Percentiles rank a stretch among this genome's conserved stretches.
phyloP scores from a whole-genome alignment of 2,329 filamentous ascomycete species.

The Myriosclerotinia curreyana region DNA sequence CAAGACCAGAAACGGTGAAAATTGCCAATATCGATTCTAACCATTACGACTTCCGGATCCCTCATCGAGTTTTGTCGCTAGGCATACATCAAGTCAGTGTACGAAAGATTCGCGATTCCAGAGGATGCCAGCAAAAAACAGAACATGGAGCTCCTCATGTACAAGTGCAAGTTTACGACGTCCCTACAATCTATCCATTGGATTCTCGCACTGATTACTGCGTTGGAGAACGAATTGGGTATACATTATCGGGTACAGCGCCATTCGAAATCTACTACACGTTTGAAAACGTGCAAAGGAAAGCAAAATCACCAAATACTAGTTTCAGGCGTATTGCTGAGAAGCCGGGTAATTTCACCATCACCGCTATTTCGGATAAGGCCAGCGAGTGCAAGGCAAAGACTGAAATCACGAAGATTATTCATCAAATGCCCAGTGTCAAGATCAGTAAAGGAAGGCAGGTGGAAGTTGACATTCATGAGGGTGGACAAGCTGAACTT shows the following conservation, averaged over 20 bases:
- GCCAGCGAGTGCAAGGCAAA: conserved; percentile 83
- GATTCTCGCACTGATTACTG: conserved; percentile 87
- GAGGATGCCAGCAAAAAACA: conserved; percentile 79
- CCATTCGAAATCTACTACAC: conserved; percentile 93
- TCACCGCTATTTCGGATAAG: conserved; percentile 82
- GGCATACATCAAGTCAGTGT: conserved; percentile 89
- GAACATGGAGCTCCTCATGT: conserved; percentile 71
- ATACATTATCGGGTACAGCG: conserved; percentile 83
- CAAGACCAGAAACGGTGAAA: conserved; percentile 74
- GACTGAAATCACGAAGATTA: conserved; percentile 74
- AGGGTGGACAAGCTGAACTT: conserved; percentile 91
- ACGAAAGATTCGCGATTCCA: conserved; percentile 81
- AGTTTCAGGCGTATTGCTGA: conserved; percentile 93
- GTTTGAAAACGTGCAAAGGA: conserved; percentile 75
- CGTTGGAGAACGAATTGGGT: conserved; percentile 90
- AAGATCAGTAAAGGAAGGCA: conserved; percentile 81
- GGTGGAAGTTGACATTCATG: conserved; percentile 86
- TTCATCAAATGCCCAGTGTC: conserved; percentile 90
- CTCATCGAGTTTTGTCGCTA: conserved; percentile 77
- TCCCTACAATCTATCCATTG: conserved; percentile 83
- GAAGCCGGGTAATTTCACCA: conserved; percentile 80
- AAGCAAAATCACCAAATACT: conserved; percentile 74
- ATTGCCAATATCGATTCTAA: conserved; percentile 75
- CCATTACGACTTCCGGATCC: conserved; percentile 77
- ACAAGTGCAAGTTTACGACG: conserved; percentile 88